Evolutionary conservation across 768 basidiomycete species (phyloP).

Genomic region (Tylopilus vinaceipallidus): DNA sequence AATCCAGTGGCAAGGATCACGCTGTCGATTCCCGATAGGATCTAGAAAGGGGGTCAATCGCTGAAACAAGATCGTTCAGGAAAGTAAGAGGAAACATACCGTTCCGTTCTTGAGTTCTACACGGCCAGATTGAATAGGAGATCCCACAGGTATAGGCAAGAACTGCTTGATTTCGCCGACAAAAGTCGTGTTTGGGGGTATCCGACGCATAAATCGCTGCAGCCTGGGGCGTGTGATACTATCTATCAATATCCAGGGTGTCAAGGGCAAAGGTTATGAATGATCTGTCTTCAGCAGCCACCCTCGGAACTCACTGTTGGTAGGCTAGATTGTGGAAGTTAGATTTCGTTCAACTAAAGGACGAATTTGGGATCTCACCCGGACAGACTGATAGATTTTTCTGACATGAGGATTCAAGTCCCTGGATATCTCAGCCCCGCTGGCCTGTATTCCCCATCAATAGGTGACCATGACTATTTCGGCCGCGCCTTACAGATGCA

Average conservation of each 20-base stretch:
- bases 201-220: not conserved
- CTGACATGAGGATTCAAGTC: constrained; percentile 10
- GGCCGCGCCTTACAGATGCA: constrained; percentile 5
- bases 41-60: not conserved
- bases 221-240: not conserved
- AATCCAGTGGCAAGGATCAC: constrained; percentile 14
- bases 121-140: constrained; percentile 12
- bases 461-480: not conserved
- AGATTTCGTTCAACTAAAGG: not conserved
- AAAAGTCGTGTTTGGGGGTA: constrained; percentile 11
- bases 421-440: constrained; percentile 12
- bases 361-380: constrained; percentile 1
- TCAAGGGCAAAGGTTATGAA: not conserved
- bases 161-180: constrained; percentile 15
- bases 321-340: not conserved
- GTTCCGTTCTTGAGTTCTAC: constrained; percentile 17
- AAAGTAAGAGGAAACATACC: not conserved
- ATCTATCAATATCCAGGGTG: not conserved
- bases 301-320: not conserved
- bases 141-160: constrained; percentile 2
- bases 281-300: not conserved
- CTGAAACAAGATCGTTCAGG: not conserved
- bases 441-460: not conserved
- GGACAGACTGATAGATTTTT: constrained; percentile 11
- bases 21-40: constrained; percentile 11